Base-by-base conservation (phyloP, 2,329 filamentous ascomycete species). In the Huntiella bhutanensis region DNA sequence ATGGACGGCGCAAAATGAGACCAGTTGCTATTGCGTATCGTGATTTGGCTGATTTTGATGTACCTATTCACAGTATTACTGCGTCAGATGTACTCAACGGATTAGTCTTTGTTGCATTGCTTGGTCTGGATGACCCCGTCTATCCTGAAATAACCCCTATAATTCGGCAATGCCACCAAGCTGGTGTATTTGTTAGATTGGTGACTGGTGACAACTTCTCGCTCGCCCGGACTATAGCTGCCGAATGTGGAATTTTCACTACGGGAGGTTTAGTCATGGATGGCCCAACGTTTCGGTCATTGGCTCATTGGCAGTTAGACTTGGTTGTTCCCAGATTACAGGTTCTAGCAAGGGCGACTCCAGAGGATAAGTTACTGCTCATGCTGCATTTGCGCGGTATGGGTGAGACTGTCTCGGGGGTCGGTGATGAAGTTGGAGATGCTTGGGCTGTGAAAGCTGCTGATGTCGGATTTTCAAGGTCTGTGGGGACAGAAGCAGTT, bases 61-160 rank as follows among this genome's bases (percentile, higher is more conserved):
- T 60, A 13, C 60, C 62, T 33, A 49, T 63, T 11, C 59, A 62
- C 50, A 62, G 60, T 58, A 46, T 64, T 22, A 59, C 50, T 5
- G 51, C 41, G 4, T 40, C 45, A n/a, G 40, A 46, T 1, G 41
- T 54, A 7, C 46, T 54, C n/a, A 38, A 50, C 52, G 54, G 55
- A 37, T 53, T 66, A 39, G 60, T 63, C 10, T 65, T 65, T 49
- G 55, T 67, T 37, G 63, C 63, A 12, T 59, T 66, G 7, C 64
- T 85, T 51, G 77, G 77, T 54, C 80, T 82, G 34, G 73, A 77
- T 46, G 77, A 82, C 55, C 77, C 77, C n/a, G 62, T 82, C 3
- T 70, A 77, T 39, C 63, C 66, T 0, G 74, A 73, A 45, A 77
- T 80, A 1, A 64, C 69, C 1, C 66, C 77, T 37, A 75, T 77